Evolutionary conservation across 2,329 filamentous ascomycete genomes (phyloP).

Genomic region (Trichoderma semiorbis): DNA sequence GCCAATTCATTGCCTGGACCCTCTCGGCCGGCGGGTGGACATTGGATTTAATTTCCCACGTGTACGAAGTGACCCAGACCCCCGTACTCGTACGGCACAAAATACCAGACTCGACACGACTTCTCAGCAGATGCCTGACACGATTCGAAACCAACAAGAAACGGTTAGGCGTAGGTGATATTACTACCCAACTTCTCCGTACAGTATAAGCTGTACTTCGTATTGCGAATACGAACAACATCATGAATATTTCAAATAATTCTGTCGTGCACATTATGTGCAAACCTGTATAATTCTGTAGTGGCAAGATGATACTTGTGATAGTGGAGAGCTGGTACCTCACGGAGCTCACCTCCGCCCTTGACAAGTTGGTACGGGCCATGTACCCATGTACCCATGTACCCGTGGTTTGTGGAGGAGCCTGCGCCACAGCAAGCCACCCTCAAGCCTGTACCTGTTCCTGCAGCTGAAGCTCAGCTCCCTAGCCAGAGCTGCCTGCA

Average conservation of each 20-base stretch:
- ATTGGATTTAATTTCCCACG: constrained; percentile 14
- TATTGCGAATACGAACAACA: background rate
- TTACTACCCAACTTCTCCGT: background rate
- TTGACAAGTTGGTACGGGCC: background rate
- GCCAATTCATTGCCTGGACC: background rate
- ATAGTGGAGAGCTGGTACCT: background rate
- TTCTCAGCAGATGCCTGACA: background rate
- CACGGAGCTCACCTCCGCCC: background rate
- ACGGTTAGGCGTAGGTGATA: constrained; percentile 8
- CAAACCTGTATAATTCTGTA: background rate
- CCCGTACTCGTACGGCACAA: background rate
- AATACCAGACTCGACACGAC: background rate
- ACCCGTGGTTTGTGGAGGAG: background rate
- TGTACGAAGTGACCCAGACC: background rate
- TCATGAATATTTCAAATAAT: background rate
- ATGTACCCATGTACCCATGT: background rate
- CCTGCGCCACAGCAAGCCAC: constrained; percentile 12
- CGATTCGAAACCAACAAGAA: constrained; percentile 15
- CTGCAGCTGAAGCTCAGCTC: constrained; percentile 5
- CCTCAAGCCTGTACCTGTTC: background rate
- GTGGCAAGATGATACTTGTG: background rate
- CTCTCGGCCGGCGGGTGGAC: constrained; percentile 1
- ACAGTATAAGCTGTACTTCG: background rate
- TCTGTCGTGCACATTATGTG: background rate
- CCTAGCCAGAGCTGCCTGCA: background rate